A percentile compares a stretch with the other conserved stretches of the same genome.
These are phyloP conservation scores for Diddensiella caesifluorescens DNA, from an alignment of 805 yeast species.

Conservation along the genomic window DNA sequence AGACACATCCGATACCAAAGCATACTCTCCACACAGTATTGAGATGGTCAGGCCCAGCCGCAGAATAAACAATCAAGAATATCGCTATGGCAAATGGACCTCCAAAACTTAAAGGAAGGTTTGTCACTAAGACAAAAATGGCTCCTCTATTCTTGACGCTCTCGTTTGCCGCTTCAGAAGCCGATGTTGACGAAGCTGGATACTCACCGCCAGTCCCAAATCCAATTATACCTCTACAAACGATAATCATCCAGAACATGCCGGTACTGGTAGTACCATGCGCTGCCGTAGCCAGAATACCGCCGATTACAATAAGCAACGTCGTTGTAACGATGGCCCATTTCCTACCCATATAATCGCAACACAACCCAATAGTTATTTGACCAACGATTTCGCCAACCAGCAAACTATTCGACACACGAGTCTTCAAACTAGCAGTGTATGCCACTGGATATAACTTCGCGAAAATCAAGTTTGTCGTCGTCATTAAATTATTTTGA, in stretches of 20 bases:
- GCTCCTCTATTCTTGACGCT: constrained; percentile 55
- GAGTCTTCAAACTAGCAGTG: constrained; percentile 46
- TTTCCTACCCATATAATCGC: constrained; percentile 64
- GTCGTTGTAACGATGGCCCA: constrained; percentile 63
- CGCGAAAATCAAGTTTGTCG: constrained; percentile 56
- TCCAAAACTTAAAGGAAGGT: constrained; percentile 67
- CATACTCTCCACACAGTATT: constrained; percentile 64
- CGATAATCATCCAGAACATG: constrained; percentile 71
- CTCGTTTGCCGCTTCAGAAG: constrained; percentile 72
- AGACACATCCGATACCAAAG: constrained; percentile 67
- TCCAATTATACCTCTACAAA: constrained; percentile 71
- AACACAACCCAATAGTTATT: constrained; percentile 55
- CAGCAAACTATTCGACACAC: constrained; percentile 63
- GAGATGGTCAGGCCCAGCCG: constrained; percentile 39
- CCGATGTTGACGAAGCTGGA: constrained; percentile 62
- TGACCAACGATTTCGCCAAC: constrained; percentile 71
- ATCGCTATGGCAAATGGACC: constrained; percentile 70
- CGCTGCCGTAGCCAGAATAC: constrained; percentile 63
- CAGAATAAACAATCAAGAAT: constrained; percentile 61
- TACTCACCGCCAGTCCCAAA: constrained; percentile 78
- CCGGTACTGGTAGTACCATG: constrained; percentile 56
- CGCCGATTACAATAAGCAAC: constrained; percentile 54
- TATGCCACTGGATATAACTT: constrained; percentile 41
- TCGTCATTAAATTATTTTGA: constrained; percentile 69
- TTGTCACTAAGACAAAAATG: constrained; percentile 59